Evolutionary conservation across 768 basidiomycete species (phyloP), one percentile per base, ranked within the genome.

Genomic region (Candolleomyces eurysporus): DNA sequence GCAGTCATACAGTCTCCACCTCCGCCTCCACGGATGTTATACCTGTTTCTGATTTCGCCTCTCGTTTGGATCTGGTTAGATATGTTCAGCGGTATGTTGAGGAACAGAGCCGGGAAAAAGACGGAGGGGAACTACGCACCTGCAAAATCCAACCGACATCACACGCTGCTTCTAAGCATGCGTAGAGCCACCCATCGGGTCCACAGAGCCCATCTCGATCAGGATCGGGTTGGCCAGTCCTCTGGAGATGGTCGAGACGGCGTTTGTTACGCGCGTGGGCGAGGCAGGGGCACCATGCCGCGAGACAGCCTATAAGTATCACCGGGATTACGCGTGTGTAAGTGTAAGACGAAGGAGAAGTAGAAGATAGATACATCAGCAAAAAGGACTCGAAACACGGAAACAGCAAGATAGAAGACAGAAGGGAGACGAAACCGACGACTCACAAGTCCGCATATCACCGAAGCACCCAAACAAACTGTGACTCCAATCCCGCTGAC

Each of bases 401-500:
- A 26, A 26, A 26, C 26, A 26, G 26, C 26, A 26, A 26, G 2
- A 26, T 26, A 26, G 26, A 26, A 26, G 26, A 26, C 4, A 26
- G 26, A 26, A 26, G 4, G 26, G 26, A 36, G 36, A 6, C 36
- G 36, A 36, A 11, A 36, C 6, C 36, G 36, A 26, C 26, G 36
- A 36, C 36, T 7, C 11, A 36, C 36, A 36, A 36, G 36, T 36
- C 6, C 36, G 36, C 36, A 36, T 36, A 36, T 36, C 68, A 22
- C 67, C 66, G 48, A 67, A 68, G 57, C 72, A 74, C 11, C 65
- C 67, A 32, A 65, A 65, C 21, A 74, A 60, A 17, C 72, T 68
- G 59, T 72, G 61, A 49, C 73, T 74, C 73, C 73, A 74, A 19
- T 66, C 70, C 11, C 72, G 68, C 56, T 70, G 67, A 13, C 73